Evolutionary conservation across 352 stramenopile species (phyloP), one percentile per base, ranked within the genome.

Genomic region (Pythium apleroticum): DNA sequence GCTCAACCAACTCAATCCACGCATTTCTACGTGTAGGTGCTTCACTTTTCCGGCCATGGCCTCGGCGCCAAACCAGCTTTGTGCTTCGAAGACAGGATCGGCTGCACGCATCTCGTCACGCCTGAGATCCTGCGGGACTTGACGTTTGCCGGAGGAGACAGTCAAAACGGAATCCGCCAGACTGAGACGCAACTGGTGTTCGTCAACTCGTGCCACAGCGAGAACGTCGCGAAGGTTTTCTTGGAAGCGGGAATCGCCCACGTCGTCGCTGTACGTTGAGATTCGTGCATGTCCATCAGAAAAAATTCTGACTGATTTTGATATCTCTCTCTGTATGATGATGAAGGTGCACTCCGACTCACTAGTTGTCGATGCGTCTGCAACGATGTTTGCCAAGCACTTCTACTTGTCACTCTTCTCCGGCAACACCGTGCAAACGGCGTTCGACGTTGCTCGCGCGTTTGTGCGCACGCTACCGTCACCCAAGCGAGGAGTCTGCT

Each of bases 201-300:
- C 63, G 83, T 93, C 27, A 93, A 89, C 57, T 88, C 85, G 20
- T 93, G 91, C 55, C 84, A 96, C 65, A 96, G 85, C 48, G 77
- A 97, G 62, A 78, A 81, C 22, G 86, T 91, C 15, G 91, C 90
- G 1, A 84, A 84, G 0, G 88, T 95, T 7, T 97, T 98, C 56
- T 69, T 96, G 45, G 82, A 91, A 39, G 89, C 89, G 0, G 91
- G 90, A 4, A 93, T 98, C 24, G 84, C 86, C 4, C 89, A 98
- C 63, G 90, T 98, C 15, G 81, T 98, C 17, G 90, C 89, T 4
- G 86, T 96, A 64, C 31, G 75, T n/a, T n/a, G n/a, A n/a, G n/a
- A n/a, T n/a, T n/a, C n/a, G n/a, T n/a, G n/a, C n/a, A n/a, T n/a
- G n/a, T n/a, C n/a, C n/a, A n/a, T n/a, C n/a, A n/a, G n/a, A n/a